phyloP scores from a whole-genome alignment of 257 asterid species.

The Nyctanthes arbortristis region DNA sequence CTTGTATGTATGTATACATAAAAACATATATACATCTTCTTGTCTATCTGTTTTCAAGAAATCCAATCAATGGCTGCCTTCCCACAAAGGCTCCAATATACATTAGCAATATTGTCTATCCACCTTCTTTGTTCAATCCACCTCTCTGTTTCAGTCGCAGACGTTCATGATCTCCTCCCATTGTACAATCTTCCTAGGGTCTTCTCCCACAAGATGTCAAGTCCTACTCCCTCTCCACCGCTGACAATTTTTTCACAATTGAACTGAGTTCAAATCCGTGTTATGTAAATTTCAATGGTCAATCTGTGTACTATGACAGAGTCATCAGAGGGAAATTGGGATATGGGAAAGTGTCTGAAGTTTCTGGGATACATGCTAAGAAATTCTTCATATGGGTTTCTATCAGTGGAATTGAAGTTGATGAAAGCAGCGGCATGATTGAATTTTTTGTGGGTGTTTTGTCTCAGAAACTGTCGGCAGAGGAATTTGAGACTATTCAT shows the following conservation, averaged over 20 bases:
- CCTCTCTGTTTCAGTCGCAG: conserved; percentile 25
- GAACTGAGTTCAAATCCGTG: conserved; percentile 50
- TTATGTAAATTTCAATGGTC: conserved; percentile 55
- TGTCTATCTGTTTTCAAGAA: not conserved
- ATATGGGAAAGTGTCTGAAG: conserved; percentile 52
- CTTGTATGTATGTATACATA: not conserved
- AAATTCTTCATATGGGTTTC: conserved; percentile 65
- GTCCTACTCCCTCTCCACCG: conserved; percentile 41
- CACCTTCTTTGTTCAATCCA: conserved; percentile 28
- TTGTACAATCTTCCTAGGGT: conserved; percentile 49
- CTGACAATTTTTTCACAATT: conserved; percentile 44
- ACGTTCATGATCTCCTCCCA: conserved; percentile 49
- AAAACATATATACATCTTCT: not conserved
- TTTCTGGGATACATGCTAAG: conserved; percentile 74
- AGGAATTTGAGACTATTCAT: conserved; percentile 46
- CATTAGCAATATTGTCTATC: conserved; percentile 27
- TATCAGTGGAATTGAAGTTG: conserved; percentile 60
- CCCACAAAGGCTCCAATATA: conserved; percentile 15
- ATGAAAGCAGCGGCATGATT: conserved; percentile 35
- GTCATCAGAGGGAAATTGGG: conserved; percentile 57
- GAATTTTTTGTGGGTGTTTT: conserved; percentile 65
- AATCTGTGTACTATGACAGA: conserved; percentile 53
- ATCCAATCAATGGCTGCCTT: conserved; percentile 31
- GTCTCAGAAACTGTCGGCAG: conserved; percentile 51
- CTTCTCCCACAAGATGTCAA: conserved; percentile 42